phyloP scores from a whole-genome alignment of 23 red algal genomes.

The Pyropia haitanensis region DNA sequence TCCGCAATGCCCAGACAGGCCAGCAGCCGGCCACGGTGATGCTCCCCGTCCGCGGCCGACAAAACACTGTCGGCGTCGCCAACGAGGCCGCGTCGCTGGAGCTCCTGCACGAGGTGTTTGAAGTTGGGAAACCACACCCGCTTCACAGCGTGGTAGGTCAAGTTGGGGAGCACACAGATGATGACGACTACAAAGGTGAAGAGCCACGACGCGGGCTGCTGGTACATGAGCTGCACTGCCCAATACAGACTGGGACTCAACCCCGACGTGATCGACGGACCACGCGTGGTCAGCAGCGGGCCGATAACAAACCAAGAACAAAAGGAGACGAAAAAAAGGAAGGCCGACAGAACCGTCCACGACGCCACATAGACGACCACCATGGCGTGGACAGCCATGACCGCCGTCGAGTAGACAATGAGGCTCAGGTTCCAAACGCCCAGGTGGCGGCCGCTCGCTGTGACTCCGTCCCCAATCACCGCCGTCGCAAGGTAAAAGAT shows the following conservation, averaged over 20 bases:
- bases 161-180: constrained; percentile 25
- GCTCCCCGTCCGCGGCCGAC: too few relatives aligned
- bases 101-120: constrained; percentile 45
- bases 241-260: constrained; percentile 28
- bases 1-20: too few relatives aligned
- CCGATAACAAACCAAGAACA: constrained; percentile 53
- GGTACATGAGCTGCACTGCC: constrained; percentile 33
- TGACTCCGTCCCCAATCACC: constrained; percentile 47
- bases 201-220: constrained; percentile 44
- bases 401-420: constrained; percentile 31
- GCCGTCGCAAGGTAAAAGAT: constrained; percentile 54
- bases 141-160: constrained; percentile 39
- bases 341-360: constrained; percentile 46
- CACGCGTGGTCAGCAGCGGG: constrained; percentile 27
- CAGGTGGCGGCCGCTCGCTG: constrained; percentile 34
- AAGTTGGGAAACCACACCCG: constrained; percentile 30
- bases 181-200: constrained; percentile 23
- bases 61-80: too few relatives aligned
- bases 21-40: too few relatives aligned
- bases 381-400: constrained; percentile 38
- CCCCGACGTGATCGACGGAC: constrained; percentile 9
- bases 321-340: constrained; percentile 30
- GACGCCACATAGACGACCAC: constrained; percentile 48
- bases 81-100: background rate
- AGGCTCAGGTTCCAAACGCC: constrained; percentile 55